Conservation (phyloP, 2,329 filamentous ascomycete genomes). For the Epichloe baconii region DNA sequence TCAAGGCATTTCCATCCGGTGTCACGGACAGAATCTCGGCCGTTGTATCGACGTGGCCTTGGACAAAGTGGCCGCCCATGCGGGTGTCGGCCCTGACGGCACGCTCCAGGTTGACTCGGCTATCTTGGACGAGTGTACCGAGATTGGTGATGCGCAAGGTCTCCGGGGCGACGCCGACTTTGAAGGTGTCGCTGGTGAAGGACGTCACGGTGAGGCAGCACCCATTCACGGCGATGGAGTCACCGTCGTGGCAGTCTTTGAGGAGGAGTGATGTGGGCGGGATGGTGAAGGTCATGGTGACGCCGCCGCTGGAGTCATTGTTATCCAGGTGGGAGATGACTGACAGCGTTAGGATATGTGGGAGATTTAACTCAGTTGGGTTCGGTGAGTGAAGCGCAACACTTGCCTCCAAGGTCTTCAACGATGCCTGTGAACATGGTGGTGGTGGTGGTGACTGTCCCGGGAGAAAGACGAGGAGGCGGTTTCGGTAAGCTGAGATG, state of each 20-base stretch:
- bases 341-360: slow-evolving; percentile 25
- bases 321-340: slow-evolving; percentile 71
- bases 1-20: slow-evolving; percentile 81
- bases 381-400: not conserved
- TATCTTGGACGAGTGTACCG: slow-evolving; percentile 53
- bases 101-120: slow-evolving; percentile 81
- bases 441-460: slow-evolving; percentile 4
- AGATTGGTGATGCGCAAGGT: slow-evolving; percentile 93
- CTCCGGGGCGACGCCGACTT: slow-evolving; percentile 87
- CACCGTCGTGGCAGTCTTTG: slow-evolving; percentile 69
- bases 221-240: slow-evolving; percentile 92
- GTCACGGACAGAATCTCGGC: slow-evolving; percentile 60
- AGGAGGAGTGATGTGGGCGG: slow-evolving; percentile 58
- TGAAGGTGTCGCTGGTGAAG: slow-evolving; percentile 50
- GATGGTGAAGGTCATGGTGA: slow-evolving; percentile 75
- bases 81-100: slow-evolving; percentile 83
- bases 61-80: slow-evolving; percentile 97
- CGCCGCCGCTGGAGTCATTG: slow-evolving; percentile 75
- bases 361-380: not conserved
- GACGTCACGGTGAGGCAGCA: slow-evolving; percentile 81
- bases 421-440: slow-evolving; percentile 93
- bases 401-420: slow-evolving; percentile 80
- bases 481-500: not conserved
- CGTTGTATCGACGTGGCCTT: slow-evolving; percentile 90
- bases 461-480: not conserved